phyloP scores from a whole-genome alignment of 140 eudicot genomes.

The Ambrosia hybrid region DNA sequence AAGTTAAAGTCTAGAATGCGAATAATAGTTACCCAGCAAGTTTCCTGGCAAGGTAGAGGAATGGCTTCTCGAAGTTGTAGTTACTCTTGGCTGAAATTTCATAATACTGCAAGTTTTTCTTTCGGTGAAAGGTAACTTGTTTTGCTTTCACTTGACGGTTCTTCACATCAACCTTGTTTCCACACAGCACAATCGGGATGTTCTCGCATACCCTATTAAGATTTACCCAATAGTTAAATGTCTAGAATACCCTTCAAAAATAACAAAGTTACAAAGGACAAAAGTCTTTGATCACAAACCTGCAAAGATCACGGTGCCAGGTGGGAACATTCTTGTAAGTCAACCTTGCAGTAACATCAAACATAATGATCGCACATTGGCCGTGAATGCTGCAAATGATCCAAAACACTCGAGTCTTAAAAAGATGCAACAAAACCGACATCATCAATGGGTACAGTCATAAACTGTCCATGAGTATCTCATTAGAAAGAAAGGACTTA shows the following conservation, averaged over 20 bases:
- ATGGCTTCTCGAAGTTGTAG: constrained; percentile 70
- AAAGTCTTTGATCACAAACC: constrained; percentile 20
- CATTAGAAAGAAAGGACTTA: constrained; percentile 18
- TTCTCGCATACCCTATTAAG: constrained; percentile 53
- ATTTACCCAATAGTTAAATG: neutral
- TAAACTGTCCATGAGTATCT: too few relatives aligned
- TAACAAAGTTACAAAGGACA: neutral
- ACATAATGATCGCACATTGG: constrained; percentile 59
- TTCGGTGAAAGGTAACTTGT: constrained; percentile 64
- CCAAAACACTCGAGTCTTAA: neutral
- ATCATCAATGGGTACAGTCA: neutral
- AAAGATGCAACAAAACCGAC: neutral
- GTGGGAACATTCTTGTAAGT: constrained; percentile 61
- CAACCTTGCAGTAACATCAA: constrained; percentile 56
- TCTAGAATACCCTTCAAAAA: constrained; percentile 13
- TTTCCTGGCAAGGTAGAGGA: constrained; percentile 55
- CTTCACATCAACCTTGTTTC: constrained; percentile 71
- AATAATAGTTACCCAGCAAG: constrained; percentile 45
- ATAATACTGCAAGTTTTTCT: constrained; percentile 60
- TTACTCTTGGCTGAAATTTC: constrained; percentile 70
- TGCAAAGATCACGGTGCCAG: constrained; percentile 64
- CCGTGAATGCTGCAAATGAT: constrained; percentile 50
- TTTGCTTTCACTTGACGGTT: constrained; percentile 70
- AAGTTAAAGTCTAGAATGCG: neutral
- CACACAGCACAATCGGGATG: constrained; percentile 62